Base-by-base conservation (phyloP, 169 alveolate genomes). In the Plasmodium berghei region DNA sequence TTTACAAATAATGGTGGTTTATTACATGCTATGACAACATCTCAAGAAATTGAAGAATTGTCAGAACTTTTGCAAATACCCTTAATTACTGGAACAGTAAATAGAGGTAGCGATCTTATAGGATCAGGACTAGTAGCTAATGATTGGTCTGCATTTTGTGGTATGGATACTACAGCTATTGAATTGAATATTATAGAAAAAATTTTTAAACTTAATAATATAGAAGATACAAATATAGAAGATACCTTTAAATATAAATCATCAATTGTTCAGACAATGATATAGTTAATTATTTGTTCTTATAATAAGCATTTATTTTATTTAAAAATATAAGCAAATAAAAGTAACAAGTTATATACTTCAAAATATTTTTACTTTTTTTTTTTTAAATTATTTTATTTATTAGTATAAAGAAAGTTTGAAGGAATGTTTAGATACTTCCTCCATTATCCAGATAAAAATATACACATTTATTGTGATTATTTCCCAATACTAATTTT, bases 91-190 rank as follows among this genome's bases (percentile, higher is more conserved):
- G 99, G 99, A 48, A 99, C 99, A 0, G 97, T 99, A 48, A 99
- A 99, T 92, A 96, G 99, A 77, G 99, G 99, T 26, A 96, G 99
- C 26, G 99, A 97, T 87, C 98, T 98, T 16, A 94, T 98, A 72
- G 97, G 97, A 8, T 95, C 96, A n/a, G 97, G 97, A 0, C 91
- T 98, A 42, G 98, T 98, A 54, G 99, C 98, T 16, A 99, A 99
- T 93, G 99, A 99, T 92, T 98, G 99, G 99, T 97, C 98, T 8
- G 99, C 99, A 9, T 98, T 99, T 91, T 98, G 99, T 86, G 99
- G 99, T 45, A 96, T 97, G 96, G 99, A 98, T 72, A 98, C 99
- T n/a, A 99, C 99, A 20, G 98, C 99, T 18, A 97, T 99, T 9
- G 99, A 99, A 95, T 92, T 99, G 55, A 97, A 98, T 42, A 98